These are phyloP conservation scores for Sutorius australiensis DNA, from an alignment of 768 basidiomycete species.

Conservation along the genomic window DNA sequence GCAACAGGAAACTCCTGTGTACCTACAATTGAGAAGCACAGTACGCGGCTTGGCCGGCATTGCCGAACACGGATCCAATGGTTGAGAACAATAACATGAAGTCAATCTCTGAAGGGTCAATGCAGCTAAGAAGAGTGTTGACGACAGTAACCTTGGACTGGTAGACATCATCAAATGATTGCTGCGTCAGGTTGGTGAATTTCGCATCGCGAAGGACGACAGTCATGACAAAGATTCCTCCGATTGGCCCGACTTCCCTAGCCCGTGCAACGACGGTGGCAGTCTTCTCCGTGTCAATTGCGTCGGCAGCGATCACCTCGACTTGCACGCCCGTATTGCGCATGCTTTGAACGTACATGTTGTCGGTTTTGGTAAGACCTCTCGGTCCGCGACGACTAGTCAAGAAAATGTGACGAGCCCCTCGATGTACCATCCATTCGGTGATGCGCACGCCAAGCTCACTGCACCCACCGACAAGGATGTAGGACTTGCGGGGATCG, in stretches of 20 bases:
- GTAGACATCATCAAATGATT: slow-evolving; percentile 28
- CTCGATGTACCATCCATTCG: slow-evolving; percentile 33
- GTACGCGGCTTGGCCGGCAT: slow-evolving; percentile 23
- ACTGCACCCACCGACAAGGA: slow-evolving; percentile 20
- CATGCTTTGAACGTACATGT: slow-evolving; percentile 28
- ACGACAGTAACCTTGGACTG: slow-evolving; percentile 22
- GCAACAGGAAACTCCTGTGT: background rate
- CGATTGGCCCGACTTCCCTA: slow-evolving; percentile 23
- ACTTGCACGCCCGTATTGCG: slow-evolving; percentile 23
- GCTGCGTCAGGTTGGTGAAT: slow-evolving; percentile 33
- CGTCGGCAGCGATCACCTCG: slow-evolving; percentile 28
- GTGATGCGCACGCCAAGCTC: slow-evolving; percentile 27
- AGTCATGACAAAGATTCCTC: slow-evolving; percentile 34
- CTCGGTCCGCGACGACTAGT: slow-evolving; percentile 25
- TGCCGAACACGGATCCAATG: slow-evolving; percentile 32
- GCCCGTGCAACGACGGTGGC: slow-evolving; percentile 21
- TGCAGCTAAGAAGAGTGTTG: slow-evolving; percentile 14
- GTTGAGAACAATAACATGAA: slow-evolving; percentile 35
- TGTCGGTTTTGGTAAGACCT: slow-evolving; percentile 20
- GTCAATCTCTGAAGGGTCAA: slow-evolving; percentile 22
- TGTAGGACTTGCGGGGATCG: slow-evolving; percentile 26
- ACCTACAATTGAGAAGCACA: slow-evolving; percentile 21
- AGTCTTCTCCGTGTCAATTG: slow-evolving; percentile 22
- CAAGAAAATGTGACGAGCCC: slow-evolving; percentile 32
- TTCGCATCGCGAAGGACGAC: slow-evolving; percentile 33